Percentiles rank a stretch among this genome's conserved stretches.
Evolutionary conservation across 75 land plant genomes (phyloP).

Genomic region (Selaginella moellendorffii): DNA sequence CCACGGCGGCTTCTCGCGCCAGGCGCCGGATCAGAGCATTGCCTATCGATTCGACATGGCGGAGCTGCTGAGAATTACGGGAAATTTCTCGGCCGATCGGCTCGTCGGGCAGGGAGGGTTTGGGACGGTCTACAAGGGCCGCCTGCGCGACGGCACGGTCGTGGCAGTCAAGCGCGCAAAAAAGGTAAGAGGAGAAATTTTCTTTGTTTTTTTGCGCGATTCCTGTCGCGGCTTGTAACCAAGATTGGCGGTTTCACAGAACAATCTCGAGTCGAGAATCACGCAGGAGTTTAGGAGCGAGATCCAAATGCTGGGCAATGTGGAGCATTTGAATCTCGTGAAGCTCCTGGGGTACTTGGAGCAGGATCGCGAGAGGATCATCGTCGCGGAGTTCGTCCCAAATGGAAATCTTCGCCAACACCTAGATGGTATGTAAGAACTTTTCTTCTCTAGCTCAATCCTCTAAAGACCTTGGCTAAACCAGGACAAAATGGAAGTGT

Average conservation of each 20-base stretch:
- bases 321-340: slow-evolving; percentile 65
- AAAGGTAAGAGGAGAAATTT: too few species aligned
- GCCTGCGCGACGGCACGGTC: slow-evolving; percentile 36
- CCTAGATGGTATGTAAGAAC: slow-evolving; percentile 43
- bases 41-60: slow-evolving; percentile 40
- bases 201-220: too few species aligned
- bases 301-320: slow-evolving; percentile 32
- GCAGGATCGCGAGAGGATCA: slow-evolving; percentile 29
- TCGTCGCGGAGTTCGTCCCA: slow-evolving; percentile 50
- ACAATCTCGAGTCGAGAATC: slow-evolving; percentile 12
- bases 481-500: slow-evolving; percentile 43
- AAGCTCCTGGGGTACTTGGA: slow-evolving; percentile 55
- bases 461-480: slow-evolving; percentile 10
- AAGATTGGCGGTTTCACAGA: too few species aligned
- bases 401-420: slow-evolving; percentile 70
- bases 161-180: slow-evolving; percentile 72
- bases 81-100: slow-evolving; percentile 36
- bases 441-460: background rate
- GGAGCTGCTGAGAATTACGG: slow-evolving; percentile 45
- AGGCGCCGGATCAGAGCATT: too few species aligned
- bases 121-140: slow-evolving; percentile 57
- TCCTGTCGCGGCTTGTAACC: too few species aligned
- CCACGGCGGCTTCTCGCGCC: too few species aligned
- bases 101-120: slow-evolving; percentile 71
- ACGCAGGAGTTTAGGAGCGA: slow-evolving; percentile 46